phyloP scores from a whole-genome alignment of 1,284 basidiomycete species.

The Fistulinella cinereoalba region DNA sequence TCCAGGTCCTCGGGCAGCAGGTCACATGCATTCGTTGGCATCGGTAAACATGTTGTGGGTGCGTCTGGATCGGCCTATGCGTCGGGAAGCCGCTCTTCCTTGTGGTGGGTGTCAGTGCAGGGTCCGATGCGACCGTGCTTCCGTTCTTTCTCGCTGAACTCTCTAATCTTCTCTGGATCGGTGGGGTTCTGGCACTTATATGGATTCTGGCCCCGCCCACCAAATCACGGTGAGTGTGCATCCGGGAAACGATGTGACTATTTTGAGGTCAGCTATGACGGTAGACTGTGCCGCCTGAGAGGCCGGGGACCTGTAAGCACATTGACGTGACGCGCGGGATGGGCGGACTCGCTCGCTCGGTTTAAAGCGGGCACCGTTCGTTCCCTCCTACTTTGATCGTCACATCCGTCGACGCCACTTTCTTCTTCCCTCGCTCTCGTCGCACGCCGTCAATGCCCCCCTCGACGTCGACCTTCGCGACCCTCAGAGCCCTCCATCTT shows the following conservation, averaged over 20 bases:
- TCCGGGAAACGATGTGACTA: conserved; percentile 17
- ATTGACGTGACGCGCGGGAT: conserved; percentile 12
- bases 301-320: conserved; percentile 1
- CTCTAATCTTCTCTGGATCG: conserved; percentile 18
- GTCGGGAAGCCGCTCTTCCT: no score
- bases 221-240: conserved; percentile 5
- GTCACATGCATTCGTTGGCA: not conserved
- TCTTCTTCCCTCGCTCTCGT: conserved; percentile 6
- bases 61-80: no score
- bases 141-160: conserved; percentile 10
- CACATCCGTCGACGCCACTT: conserved; percentile 1
- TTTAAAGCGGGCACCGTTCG: conserved; percentile 16
- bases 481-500: conserved; percentile 59
- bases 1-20: not conserved
- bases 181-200: conserved; percentile 18
- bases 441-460: conserved; percentile 19
- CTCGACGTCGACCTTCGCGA: conserved; percentile 49
- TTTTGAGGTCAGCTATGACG: conserved; percentile 7
- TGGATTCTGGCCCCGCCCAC: conserved; percentile 7
- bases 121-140: not conserved
- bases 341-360: not conserved
- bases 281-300: conserved; percentile 1
- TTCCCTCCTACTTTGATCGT: conserved; percentile 3
- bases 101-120: no score
- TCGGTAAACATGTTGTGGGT: not conserved